A percentile compares a stretch with the other conserved stretches of the same genome.
Evolutionary conservation across 2,329 filamentous ascomycete species (phyloP).

Genomic region (Aaosphaeria arxii): DNA sequence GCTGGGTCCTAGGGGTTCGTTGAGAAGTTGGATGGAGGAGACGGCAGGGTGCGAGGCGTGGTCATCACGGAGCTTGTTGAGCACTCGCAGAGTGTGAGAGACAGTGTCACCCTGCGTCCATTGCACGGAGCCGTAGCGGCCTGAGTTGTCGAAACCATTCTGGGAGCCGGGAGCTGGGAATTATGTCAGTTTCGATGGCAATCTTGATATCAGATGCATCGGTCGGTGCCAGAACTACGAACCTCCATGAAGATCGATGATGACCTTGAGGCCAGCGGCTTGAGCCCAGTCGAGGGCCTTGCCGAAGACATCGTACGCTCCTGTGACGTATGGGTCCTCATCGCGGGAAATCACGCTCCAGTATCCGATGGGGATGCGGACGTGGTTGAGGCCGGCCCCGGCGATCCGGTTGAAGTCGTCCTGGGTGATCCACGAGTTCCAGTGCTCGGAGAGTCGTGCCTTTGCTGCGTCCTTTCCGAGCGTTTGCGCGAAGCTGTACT

Average conservation of each 20-base stretch:
- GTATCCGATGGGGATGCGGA: conserved; percentile 65
- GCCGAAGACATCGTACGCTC: conserved; percentile 58
- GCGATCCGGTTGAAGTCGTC: conserved; percentile 57
- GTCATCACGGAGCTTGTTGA: conserved; percentile 48
- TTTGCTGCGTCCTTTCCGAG: conserved; percentile 51
- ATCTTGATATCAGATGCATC: conserved; percentile 5
- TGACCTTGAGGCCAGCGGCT: conserved; percentile 57
- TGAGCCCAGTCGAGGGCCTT: conserved; percentile 59
- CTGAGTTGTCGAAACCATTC: conserved; percentile 68
- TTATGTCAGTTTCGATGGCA: background rate
- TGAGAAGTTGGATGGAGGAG: conserved; percentile 46
- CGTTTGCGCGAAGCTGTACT: conserved; percentile 52
- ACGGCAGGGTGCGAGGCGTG: conserved; percentile 45
- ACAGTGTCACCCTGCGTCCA: conserved; percentile 46
- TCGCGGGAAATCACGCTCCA: conserved; percentile 56
- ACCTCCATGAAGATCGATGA: conserved; percentile 68
- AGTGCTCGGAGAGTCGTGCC: conserved; percentile 52
- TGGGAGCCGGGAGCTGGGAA: conserved; percentile 58
- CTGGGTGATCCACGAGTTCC: conserved; percentile 57
- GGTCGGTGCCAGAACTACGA: conserved; percentile 19
- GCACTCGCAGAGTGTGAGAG: conserved; percentile 25
- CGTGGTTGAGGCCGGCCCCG: conserved; percentile 58
- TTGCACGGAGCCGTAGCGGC: conserved; percentile 46
- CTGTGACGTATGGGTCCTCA: conserved; percentile 61
- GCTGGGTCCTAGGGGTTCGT: conserved; percentile 45